phyloP scores from a whole-genome alignment of 2,329 filamentous ascomycete genomes.

The Phyllosticta citriasiana region DNA sequence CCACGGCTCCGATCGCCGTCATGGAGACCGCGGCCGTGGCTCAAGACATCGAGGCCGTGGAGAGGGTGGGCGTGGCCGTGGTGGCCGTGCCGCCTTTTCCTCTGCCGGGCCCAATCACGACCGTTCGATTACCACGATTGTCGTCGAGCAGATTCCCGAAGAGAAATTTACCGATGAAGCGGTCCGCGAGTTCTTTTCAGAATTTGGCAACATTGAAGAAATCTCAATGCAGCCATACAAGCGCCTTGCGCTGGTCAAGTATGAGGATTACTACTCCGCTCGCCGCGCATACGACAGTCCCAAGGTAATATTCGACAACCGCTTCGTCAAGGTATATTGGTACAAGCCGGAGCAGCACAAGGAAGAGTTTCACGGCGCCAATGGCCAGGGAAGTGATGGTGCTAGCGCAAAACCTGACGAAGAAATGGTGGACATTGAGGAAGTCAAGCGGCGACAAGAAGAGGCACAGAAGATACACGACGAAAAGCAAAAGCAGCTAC shows the following conservation, averaged over 20 bases:
- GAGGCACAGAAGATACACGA: constrained; percentile 62
- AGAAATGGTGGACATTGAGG: constrained; percentile 57
- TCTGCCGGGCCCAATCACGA: constrained; percentile 54
- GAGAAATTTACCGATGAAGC: constrained; percentile 56
- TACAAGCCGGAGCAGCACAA: constrained; percentile 39
- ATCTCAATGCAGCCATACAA: constrained; percentile 58
- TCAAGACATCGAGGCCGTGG: constrained; percentile 33
- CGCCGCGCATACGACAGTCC: constrained; percentile 64
- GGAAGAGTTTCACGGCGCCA: constrained; percentile 10
- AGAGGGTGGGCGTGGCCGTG: constrained; percentile 22
- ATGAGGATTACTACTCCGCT: constrained; percentile 54
- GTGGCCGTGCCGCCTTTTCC: constrained; percentile 48
- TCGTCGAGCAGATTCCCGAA: constrained; percentile 68
- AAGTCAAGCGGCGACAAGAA: constrained; percentile 57
- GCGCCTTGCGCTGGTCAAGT: constrained; percentile 60
- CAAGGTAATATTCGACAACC: constrained; percentile 73
- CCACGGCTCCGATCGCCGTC: constrained; percentile 13
- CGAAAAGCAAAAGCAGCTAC: constrained; percentile 52
- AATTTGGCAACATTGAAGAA: constrained; percentile 58
- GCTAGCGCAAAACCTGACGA: constrained; percentile 24
- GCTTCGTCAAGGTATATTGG: constrained; percentile 81
- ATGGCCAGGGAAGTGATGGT: constrained; percentile 1
- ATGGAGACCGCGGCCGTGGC: constrained; percentile 23
- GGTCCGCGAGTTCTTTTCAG: constrained; percentile 58
- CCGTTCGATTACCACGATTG: constrained; percentile 54